These are phyloP conservation scores for Patellaria atrata DNA, from an alignment of 495 filamentous ascomycete genomes.

Conservation along the genomic window DNA sequence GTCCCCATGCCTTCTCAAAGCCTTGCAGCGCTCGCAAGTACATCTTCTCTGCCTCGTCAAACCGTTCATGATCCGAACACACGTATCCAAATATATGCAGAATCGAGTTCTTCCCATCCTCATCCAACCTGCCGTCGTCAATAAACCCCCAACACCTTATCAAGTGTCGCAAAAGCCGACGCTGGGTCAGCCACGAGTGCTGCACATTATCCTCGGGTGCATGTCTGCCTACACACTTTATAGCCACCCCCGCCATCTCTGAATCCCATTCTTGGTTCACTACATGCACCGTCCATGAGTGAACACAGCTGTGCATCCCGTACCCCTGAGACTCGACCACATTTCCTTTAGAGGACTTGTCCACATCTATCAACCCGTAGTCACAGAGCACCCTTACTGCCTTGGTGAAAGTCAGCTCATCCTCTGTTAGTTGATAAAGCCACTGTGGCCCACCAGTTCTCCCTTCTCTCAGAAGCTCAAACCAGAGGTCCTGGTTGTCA, in stretches of 20 bases:
- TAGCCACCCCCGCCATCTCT: slow-evolving; percentile 17
- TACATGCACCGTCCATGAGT: slow-evolving; percentile 28
- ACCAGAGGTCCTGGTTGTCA: slow-evolving; percentile 39
- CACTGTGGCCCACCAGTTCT: slow-evolving; percentile 16
- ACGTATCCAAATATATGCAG: slow-evolving; percentile 6
- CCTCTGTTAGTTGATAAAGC: slow-evolving; percentile 21
- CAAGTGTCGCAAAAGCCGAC: slow-evolving; percentile 15
- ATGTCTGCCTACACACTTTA: slow-evolving; percentile 19
- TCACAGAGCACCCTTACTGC: slow-evolving; percentile 22
- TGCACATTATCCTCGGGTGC: slow-evolving; percentile 11
- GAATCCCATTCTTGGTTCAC: slow-evolving; percentile 23
- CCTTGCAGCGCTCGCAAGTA: slow-evolving; percentile 5
- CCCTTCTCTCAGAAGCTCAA: slow-evolving; percentile 26
- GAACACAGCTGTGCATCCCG: slow-evolving; percentile 29
- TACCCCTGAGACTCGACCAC: slow-evolving; percentile 23
- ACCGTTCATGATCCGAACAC: not conserved
- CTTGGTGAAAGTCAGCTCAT: slow-evolving; percentile 22
- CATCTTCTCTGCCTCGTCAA: slow-evolving; percentile 1
- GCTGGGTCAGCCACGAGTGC: slow-evolving; percentile 24
- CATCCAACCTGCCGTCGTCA: slow-evolving; percentile 4
- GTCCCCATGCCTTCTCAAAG: slow-evolving; percentile 5
- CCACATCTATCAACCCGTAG: slow-evolving; percentile 22
- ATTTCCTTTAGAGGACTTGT: slow-evolving; percentile 11
- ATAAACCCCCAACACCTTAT: slow-evolving; percentile 9
- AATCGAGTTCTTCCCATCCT: slow-evolving; percentile 7